Evolutionary conservation across 139 green algal species (phyloP).

Genomic region (Chlorella sp.): DNA sequence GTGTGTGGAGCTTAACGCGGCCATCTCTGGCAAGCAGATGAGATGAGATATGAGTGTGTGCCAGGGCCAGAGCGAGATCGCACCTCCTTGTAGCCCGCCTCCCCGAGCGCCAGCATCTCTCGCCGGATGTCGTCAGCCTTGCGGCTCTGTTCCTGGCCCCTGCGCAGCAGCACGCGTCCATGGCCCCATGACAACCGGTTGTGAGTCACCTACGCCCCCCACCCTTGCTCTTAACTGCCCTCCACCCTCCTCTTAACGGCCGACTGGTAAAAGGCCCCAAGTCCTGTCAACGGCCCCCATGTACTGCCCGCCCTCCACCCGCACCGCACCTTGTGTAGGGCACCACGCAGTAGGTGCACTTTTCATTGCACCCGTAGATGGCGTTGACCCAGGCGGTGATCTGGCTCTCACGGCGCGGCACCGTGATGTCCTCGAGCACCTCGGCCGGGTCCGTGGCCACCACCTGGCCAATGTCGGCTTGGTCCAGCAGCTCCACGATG

Average conservation of each 20-base stretch:
- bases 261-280: neutral
- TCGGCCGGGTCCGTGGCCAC: slow-evolving; percentile 2
- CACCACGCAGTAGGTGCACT: slow-evolving; percentile 98
- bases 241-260: neutral
- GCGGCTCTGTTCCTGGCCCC: slow-evolving; percentile 88
- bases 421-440: slow-evolving; percentile 81
- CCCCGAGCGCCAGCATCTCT: slow-evolving; percentile 82
- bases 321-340: slow-evolving; percentile 64
- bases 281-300: neutral
- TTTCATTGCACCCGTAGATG: slow-evolving; percentile 99
- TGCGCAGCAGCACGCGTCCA: slow-evolving; percentile 3
- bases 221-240: neutral
- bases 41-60: no score
- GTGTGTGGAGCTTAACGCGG: neutral
- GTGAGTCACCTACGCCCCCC: neutral
- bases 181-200: neutral
- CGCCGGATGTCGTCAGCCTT: slow-evolving; percentile 66
- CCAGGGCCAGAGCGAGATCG: no score
- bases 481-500: slow-evolving; percentile 79
- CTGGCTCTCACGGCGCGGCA: slow-evolving; percentile 67
- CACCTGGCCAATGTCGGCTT: slow-evolving; percentile 61
- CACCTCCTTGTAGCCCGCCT: slow-evolving; percentile 92
- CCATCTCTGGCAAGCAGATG: neutral
- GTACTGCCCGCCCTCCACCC: neutral
- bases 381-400: slow-evolving; percentile 97